Evolutionary conservation across 2,329 filamentous ascomycete genomes (phyloP).

Genomic region (Colletotrichum cuscutae): DNA sequence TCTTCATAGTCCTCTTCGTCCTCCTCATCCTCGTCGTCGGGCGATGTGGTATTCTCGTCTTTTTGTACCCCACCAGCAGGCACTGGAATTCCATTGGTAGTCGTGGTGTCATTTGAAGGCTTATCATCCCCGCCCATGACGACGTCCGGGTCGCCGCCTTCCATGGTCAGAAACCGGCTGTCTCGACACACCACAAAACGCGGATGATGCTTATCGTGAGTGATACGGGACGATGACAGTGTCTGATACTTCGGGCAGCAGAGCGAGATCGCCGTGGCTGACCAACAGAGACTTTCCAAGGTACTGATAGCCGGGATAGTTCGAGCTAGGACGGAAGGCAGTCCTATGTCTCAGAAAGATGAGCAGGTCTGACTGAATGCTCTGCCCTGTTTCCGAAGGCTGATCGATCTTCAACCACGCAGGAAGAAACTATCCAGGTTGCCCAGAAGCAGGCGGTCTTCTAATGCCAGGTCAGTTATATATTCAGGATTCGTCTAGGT

Average conservation of each 20-base stretch:
- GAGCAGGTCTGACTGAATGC: background rate
- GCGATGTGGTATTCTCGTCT: conserved; percentile 38
- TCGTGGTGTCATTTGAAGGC: conserved; percentile 53
- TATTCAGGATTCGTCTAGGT: background rate
- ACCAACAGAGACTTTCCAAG: background rate
- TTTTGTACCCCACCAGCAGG: conserved; percentile 8
- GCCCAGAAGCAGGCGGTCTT: background rate
- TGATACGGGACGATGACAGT: background rate
- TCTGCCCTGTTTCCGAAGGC: background rate
- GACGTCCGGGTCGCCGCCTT: conserved; percentile 36
- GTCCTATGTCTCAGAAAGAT: background rate
- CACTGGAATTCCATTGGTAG: conserved; percentile 47
- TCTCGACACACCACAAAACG: conserved; percentile 6
- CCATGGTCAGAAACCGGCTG: conserved; percentile 15
- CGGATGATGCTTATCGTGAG: background rate
- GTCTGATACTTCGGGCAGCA: background rate
- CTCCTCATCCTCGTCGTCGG: conserved; percentile 48
- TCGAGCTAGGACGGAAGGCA: background rate
- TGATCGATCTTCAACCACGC: background rate
- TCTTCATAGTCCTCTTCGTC: conserved; percentile 41
- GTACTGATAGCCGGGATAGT: background rate
- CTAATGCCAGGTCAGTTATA: background rate
- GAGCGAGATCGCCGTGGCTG: background rate
- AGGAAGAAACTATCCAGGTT: background rate
- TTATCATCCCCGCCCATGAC: conserved; percentile 56